These are phyloP conservation scores for Apiotrichum laibachii DNA, from an alignment of 1,284 basidiomycete genomes.

Conservation along the genomic window DNA sequence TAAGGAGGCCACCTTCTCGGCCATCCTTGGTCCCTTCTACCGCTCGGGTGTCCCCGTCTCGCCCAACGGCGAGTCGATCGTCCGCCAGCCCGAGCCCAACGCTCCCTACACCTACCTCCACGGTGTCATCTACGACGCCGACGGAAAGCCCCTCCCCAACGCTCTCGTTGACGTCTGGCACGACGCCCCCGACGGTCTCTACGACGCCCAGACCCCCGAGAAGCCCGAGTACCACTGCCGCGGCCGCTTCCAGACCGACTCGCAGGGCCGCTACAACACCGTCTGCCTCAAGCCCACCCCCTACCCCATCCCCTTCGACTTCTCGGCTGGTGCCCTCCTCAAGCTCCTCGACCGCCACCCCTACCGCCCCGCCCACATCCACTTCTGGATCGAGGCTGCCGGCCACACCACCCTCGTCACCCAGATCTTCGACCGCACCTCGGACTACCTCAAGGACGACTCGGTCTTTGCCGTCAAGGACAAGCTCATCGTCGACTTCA, in stretches of 20 bases:
- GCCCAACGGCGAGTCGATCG: slow-evolving; percentile 37
- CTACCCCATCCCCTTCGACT: slow-evolving; percentile 51
- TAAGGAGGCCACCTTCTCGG: slow-evolving; percentile 29
- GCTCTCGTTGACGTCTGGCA: slow-evolving; percentile 51
- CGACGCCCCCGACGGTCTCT: slow-evolving; percentile 48
- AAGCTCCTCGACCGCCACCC: slow-evolving; percentile 45
- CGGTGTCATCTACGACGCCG: slow-evolving; percentile 39
- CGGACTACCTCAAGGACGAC: slow-evolving; percentile 49
- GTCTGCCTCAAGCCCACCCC: slow-evolving; percentile 46
- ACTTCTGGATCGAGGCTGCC: slow-evolving; percentile 35
- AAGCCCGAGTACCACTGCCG: slow-evolving; percentile 48
- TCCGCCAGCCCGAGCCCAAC: slow-evolving; percentile 34
- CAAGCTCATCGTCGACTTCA: slow-evolving; percentile 26
- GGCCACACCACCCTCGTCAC: slow-evolving; percentile 40
- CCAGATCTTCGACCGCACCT: slow-evolving; percentile 47
- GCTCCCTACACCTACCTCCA: slow-evolving; percentile 40
- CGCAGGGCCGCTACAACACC: slow-evolving; percentile 40
- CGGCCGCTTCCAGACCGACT: slow-evolving; percentile 44
- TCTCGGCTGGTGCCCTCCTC: slow-evolving; percentile 45
- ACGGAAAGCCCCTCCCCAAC: slow-evolving; percentile 43
- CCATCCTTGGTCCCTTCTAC: slow-evolving; percentile 45
- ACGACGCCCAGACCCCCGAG: slow-evolving; percentile 48
- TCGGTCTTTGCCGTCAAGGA: slow-evolving; percentile 52
- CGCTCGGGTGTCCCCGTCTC: slow-evolving; percentile 40
- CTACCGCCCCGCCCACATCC: slow-evolving; percentile 51